Evolutionary conservation across 208 protist genomes (phyloP), one percentile per base, ranked within the genome.

Genomic region (Vickermania spadyakhi): DNA sequence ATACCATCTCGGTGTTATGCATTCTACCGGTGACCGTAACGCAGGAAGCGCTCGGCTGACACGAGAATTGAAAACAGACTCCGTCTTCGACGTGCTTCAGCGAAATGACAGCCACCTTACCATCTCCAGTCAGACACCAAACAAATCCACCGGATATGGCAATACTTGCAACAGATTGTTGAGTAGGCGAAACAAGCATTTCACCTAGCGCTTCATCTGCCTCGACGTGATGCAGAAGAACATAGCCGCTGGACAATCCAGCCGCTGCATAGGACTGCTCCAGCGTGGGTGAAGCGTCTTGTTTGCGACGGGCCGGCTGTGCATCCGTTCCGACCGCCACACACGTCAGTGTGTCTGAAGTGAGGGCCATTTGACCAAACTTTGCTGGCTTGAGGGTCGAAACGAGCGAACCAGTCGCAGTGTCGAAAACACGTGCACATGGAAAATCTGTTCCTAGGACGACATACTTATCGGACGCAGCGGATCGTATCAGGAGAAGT

Each of bases 381-480:
- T 55, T 55, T 0, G 81, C 74, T n/a, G 84, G 62, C 28, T 81
- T 73, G 18, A 90, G 68, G n/a, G 81, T 70, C 7, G 75, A 58
- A 1, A 62, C 74, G 3, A 93, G 71, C 11, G 56, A 26, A 3
- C 31, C 31, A 25, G 74, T 77, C 2, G 70, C 62, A 7, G 81
- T 77, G 68, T 91, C 79, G 68, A 94, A 89, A n/a, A 94, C 80
- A 28, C 83, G 75, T 1, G 80, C 84, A 45, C 59, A 76, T 4
- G 87, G 84, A 68, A 83, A 87, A 64, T 94, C 87, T 45, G 81
- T 91, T 28, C 72, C 87, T 1, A 82, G 54, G 3, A 88, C 77
- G 62, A 87, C 80, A 62, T 88, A 89, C n/a, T 52, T 66, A 27
- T 67, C 74, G 2, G 62, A 65, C 42, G 52, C 45, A 31, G 75